These are phyloP conservation scores for Pseudogymnoascus pannorum DNA, from an alignment of 2,329 filamentous ascomycete species.

Conservation along the genomic window DNA sequence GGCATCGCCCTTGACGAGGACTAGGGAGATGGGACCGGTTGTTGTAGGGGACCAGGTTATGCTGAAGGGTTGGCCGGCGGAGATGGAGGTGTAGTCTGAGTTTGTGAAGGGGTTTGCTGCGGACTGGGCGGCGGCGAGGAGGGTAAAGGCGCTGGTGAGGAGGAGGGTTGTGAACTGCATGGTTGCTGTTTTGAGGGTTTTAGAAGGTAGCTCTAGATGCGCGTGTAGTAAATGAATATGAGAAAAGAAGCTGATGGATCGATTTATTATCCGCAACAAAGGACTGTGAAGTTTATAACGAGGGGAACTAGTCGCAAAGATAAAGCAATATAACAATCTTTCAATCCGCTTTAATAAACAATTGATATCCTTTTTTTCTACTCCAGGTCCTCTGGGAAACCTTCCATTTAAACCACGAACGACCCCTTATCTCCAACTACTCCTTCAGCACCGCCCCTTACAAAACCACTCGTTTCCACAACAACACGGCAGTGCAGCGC, in stretches of 20 bases:
- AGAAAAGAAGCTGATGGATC: neutral
- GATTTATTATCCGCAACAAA: neutral
- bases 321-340: neutral
- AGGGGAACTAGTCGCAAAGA: neutral
- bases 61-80: constrained; percentile 10
- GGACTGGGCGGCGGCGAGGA: constrained; percentile 10
- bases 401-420: neutral
- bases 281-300: neutral
- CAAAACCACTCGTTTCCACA: neutral
- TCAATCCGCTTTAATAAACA: neutral
- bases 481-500: neutral
- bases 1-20: constrained; percentile 18
- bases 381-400: neutral
- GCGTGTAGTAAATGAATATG: neutral
- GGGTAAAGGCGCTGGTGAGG: constrained; percentile 6
- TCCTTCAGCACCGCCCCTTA: neutral
- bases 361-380: neutral
- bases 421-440: neutral
- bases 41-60: constrained; percentile 17
- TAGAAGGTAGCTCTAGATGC: neutral
- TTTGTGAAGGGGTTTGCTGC: constrained; percentile 22
- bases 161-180: constrained; percentile 20
- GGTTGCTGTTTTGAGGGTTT: neutral
- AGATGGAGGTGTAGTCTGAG: constrained; percentile 13
- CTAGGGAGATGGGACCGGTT: constrained; percentile 15